phyloP scores from a whole-genome alignment of 2,329 filamentous ascomycete genomes.

The Ceratocystis smalleyi region DNA sequence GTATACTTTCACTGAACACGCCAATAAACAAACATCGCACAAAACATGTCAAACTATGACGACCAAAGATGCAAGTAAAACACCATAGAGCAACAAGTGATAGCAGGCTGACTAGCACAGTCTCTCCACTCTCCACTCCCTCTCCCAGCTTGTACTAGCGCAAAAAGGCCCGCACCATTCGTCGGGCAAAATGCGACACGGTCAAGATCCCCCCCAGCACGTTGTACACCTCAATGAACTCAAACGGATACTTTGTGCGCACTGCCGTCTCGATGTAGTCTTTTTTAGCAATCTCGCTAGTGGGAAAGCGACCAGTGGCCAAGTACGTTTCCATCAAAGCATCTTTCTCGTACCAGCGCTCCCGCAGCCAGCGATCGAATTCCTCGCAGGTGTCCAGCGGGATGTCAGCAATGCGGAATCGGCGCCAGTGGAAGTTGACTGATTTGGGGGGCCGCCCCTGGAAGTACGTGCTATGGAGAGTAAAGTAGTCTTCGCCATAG shows the following conservation, averaged over 20 bases:
- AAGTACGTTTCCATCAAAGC: slow-evolving; percentile 70
- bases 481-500: slow-evolving; percentile 85
- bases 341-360: slow-evolving; percentile 88
- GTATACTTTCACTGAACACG: slow-evolving; percentile 13
- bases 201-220: slow-evolving; percentile 11
- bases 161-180: slow-evolving; percentile 5
- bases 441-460: slow-evolving; percentile 81
- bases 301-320: slow-evolving; percentile 62
- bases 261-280: slow-evolving; percentile 16
- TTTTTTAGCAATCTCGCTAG: slow-evolving; percentile 11
- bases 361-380: slow-evolving; percentile 74
- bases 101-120: neutral
- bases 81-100: neutral
- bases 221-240: slow-evolving; percentile 17
- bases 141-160: neutral
- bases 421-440: slow-evolving; percentile 92
- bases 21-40: neutral
- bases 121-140: neutral
- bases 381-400: slow-evolving; percentile 56
- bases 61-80: neutral
- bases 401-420: slow-evolving; percentile 66
- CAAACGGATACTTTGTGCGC: slow-evolving; percentile 14
- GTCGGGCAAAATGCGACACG: slow-evolving; percentile 9
- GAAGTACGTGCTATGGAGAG: slow-evolving; percentile 72
- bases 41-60: neutral